Evolutionary conservation across 1,139 yeast genomes (phyloP).

Genomic region (Yamadazyma aaseri): DNA sequence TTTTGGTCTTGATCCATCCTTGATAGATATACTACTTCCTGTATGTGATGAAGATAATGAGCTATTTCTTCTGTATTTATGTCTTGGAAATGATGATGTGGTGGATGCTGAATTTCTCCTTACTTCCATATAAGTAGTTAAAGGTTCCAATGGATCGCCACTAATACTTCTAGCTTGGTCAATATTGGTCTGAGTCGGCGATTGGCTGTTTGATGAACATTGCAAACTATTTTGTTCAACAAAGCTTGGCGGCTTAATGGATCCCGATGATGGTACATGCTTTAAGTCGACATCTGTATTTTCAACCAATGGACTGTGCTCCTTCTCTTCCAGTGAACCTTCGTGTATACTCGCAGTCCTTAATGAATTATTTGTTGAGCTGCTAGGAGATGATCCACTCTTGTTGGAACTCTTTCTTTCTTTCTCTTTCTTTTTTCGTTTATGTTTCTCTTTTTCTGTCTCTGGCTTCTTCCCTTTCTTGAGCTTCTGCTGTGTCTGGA

Average conservation of each 20-base stretch:
- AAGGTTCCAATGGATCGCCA: constrained; percentile 5
- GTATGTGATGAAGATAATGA: constrained; percentile 16
- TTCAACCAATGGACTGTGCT: neutral
- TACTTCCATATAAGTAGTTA: constrained; percentile 5
- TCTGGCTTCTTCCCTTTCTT: constrained; percentile 17
- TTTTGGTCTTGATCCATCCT: constrained; percentile 6
- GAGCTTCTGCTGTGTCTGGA: constrained; percentile 34
- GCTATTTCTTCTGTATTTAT: constrained; percentile 13
- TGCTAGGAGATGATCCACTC: constrained; percentile 7
- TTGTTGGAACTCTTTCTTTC: constrained; percentile 6
- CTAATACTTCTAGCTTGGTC: neutral
- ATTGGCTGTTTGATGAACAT: neutral
- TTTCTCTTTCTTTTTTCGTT: constrained; percentile 14
- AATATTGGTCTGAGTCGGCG: neutral
- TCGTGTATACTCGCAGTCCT: constrained; percentile 13
- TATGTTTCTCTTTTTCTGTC: constrained; percentile 4
- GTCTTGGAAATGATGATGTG: constrained; percentile 11
- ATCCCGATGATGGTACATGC: neutral
- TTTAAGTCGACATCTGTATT: neutral
- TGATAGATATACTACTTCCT: constrained; percentile 6
- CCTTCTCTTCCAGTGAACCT: constrained; percentile 4
- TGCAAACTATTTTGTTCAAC: neutral
- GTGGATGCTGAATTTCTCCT: constrained; percentile 15
- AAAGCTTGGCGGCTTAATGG: neutral
- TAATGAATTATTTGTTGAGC: constrained; percentile 15